Percentiles rank a stretch among this genome's conserved stretches.
Evolutionary conservation across 768 basidiomycete species (phyloP).

Genomic region (Russula dissimulans): DNA sequence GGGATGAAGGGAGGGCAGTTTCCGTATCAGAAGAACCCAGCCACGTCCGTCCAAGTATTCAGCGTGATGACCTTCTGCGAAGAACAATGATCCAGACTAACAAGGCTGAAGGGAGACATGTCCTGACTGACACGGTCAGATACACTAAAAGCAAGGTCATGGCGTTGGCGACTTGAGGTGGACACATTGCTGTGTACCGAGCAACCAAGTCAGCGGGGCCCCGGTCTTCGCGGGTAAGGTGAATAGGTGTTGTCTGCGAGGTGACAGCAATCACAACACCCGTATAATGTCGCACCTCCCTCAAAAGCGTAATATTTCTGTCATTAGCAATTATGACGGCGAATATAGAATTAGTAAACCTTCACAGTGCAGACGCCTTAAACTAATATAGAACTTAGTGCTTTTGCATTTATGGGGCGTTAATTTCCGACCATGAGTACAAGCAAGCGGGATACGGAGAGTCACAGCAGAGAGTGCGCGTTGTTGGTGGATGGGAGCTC

Average conservation of each 20-base stretch:
- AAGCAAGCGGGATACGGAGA: neutral
- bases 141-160: neutral
- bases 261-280: neutral
- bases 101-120: too few relatives aligned
- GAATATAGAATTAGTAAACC: slow-evolving; percentile 1
- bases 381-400: neutral
- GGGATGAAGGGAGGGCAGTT: neutral
- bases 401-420: neutral
- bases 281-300: neutral
- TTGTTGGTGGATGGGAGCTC: neutral
- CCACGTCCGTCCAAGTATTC: neutral
- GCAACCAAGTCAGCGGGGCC: neutral
- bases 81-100: too few relatives aligned
- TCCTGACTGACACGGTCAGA: too few relatives aligned
- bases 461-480: neutral
- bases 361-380: neutral
- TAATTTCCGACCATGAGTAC: neutral
- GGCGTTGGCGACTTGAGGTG: slow-evolving; percentile 7
- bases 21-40: neutral
- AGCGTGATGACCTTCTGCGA: too few relatives aligned
- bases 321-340: slow-evolving; percentile 3
- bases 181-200: slow-evolving; percentile 2
- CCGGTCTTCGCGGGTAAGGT: slow-evolving; percentile 3
- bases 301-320: neutral
- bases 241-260: neutral